phyloP scores from a whole-genome alignment of 805 yeast genomes.

The Pichia heedii region DNA sequence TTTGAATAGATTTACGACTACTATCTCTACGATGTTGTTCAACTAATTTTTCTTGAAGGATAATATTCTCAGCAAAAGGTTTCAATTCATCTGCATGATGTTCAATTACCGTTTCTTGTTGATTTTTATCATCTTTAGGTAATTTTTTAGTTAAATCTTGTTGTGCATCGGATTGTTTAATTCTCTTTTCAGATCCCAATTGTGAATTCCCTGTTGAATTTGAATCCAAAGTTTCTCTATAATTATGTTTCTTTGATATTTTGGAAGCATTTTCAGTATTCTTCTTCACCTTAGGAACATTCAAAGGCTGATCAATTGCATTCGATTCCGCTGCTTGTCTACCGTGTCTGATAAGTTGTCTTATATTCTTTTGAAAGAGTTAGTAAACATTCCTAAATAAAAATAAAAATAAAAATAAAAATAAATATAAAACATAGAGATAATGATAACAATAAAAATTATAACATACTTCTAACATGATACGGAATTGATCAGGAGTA shows the following conservation, averaged over 20 bases:
- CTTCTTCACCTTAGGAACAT: not conserved
- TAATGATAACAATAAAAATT: no score
- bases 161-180: not conserved
- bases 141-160: no score
- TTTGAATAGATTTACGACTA: slow-evolving; percentile 21
- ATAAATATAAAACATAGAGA: no score
- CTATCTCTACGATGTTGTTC: slow-evolving; percentile 14
- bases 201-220: not conserved
- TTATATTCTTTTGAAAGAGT: slow-evolving; percentile 20
- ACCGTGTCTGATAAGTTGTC: slow-evolving; percentile 37
- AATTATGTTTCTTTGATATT: no score
- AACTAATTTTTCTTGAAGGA: slow-evolving; percentile 23
- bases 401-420: no score
- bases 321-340: slow-evolving; percentile 24
- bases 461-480: no score
- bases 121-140: not conserved
- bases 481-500: no score
- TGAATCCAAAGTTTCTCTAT: no score
- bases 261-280: not conserved
- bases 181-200: not conserved
- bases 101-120: not conserved
- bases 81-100: slow-evolving; percentile 21
- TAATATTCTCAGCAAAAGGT: slow-evolving; percentile 26
- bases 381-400: no score
- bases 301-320: not conserved